Conservation (phyloP, 768 basidiomycete genomes). For the Asterophora parasitica region DNA sequence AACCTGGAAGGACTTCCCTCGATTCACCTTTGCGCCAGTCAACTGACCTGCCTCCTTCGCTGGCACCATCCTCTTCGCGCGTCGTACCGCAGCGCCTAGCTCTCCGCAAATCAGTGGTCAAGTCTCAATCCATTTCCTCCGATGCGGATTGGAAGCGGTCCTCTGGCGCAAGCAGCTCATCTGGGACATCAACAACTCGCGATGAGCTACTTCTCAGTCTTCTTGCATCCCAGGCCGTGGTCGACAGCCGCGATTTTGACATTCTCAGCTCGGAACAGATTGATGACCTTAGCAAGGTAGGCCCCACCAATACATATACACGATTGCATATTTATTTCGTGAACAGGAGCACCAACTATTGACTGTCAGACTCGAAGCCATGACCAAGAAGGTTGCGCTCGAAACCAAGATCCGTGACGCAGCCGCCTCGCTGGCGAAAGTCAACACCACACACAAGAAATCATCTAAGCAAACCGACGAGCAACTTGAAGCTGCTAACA, state of each 20-base stretch:
- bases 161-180: conserved; percentile 20
- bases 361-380: conserved; percentile 56
- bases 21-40: conserved; percentile 20
- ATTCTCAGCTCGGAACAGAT: conserved; percentile 58
- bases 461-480: conserved; percentile 62
- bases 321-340: not conserved
- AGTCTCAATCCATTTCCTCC: conserved; percentile 12
- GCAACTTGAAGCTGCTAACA: conserved; percentile 69
- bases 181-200: conserved; percentile 48
- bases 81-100: conserved; percentile 8
- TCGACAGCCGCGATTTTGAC: conserved; percentile 82
- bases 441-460: conserved; percentile 56
- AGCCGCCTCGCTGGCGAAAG: conserved; percentile 65
- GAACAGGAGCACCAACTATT: conserved; percentile 74
- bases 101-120: conserved; percentile 10
- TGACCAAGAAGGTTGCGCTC: conserved; percentile 68
- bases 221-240: conserved; percentile 87
- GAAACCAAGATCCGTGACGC: conserved; percentile 90
- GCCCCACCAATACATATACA: conserved; percentile 11
- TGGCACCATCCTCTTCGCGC: conserved; percentile 14
- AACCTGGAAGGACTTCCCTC: conserved; percentile 17
- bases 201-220: conserved; percentile 89
- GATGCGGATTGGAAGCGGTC: conserved; percentile 36
- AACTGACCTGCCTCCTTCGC: conserved; percentile 18
- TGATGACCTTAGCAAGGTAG: conserved; percentile 47